Base-by-base conservation (phyloP, 495 filamentous ascomycete species). In the Daldinia vernicosa region DNA sequence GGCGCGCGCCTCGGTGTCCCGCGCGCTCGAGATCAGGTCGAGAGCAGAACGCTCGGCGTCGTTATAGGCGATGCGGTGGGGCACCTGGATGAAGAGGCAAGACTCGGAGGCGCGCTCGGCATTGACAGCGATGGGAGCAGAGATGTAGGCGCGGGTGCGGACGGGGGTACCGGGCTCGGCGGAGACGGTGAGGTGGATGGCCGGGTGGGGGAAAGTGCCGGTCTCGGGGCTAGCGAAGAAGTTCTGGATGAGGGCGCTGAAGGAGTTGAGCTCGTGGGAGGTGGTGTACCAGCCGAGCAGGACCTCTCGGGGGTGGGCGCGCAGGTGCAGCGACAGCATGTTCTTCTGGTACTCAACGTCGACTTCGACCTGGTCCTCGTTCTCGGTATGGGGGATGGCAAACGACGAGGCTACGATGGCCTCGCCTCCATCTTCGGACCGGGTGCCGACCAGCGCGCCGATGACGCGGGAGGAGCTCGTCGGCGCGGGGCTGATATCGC, bases 281-380 rank as follows among this genome's bases (percentile, higher is more conserved):
- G 96, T 99, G 68, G 96, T 97, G 84, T 99, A 99, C 95, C 95
- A 99, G 74, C 95, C 95, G 32, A 99, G 90, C 19, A 99, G 87
- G 27, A 95, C 89, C 81, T 99, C 95, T 79, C 92, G 91, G 12
- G 96, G 95, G 81, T 94, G 93, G 17, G 94, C 94, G 84, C 93
- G 93, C 71, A 97, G 88, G 78, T 97, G 94, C 69, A 99, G 85
- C 17, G 89, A 89, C 17, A 98, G 88, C 95, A 99, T 98, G 79
- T 94, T 92, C 87, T 98, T 98, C 82, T 99, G 95, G 79, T 98
- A 99, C 81, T 98, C 95, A 88, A 99, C 97, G 80, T 99, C 95
- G 66, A 99, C 96, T 78, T 99, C 95, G 74, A 99, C 95, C 81
- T 99, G 95, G 81, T 99, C 95, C 78, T 94, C 90, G 75, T 93